These are phyloP conservation scores for Ailanthus altissimus DNA, from an alignment of 345 rosid species.

Conservation along the genomic window DNA sequence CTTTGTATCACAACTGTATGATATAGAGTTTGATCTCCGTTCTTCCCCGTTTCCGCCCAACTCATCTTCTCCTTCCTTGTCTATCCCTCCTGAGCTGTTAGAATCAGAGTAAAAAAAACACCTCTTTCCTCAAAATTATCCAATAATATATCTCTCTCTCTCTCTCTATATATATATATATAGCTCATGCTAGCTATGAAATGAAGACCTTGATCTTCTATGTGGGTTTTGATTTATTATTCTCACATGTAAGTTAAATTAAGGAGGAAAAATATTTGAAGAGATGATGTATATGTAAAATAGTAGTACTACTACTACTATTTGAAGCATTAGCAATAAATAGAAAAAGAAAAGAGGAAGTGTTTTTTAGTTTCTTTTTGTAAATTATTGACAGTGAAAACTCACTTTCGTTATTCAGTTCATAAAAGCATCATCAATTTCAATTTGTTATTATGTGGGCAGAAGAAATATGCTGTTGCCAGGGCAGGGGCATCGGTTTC, in stretches of 20 bases:
- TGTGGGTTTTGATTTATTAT: neutral
- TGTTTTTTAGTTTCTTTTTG: neutral
- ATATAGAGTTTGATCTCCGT: slow-evolving; percentile 20
- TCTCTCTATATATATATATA: too few species aligned
- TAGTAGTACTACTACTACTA: neutral
- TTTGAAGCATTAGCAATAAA: neutral
- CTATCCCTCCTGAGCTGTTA: slow-evolving; percentile 98
- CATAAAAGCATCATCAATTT: slow-evolving; percentile 27
- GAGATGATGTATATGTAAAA: neutral
- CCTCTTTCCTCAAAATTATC: neutral
- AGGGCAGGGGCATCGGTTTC: slow-evolving; percentile 41
- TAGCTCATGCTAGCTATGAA: slow-evolving; percentile 15
- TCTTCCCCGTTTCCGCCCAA: slow-evolving; percentile 35
- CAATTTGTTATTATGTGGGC: slow-evolving; percentile 33
- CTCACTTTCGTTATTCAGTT: slow-evolving; percentile 27
- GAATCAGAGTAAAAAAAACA: slow-evolving; percentile 8
- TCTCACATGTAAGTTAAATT: neutral
- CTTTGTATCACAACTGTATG: slow-evolving; percentile 18
- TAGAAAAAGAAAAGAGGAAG: neutral
- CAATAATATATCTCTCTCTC: too few species aligned
- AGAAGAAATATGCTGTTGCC: slow-evolving; percentile 45
- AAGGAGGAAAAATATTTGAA: neutral
- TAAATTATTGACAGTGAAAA: slow-evolving; percentile 21
- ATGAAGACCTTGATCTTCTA: slow-evolving; percentile 6
- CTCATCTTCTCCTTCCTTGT: slow-evolving; percentile 79